These are phyloP conservation scores for Tillandsia leiboldiana DNA, from an alignment of 176 grass and related monocot genomes.

Conservation along the genomic window DNA sequence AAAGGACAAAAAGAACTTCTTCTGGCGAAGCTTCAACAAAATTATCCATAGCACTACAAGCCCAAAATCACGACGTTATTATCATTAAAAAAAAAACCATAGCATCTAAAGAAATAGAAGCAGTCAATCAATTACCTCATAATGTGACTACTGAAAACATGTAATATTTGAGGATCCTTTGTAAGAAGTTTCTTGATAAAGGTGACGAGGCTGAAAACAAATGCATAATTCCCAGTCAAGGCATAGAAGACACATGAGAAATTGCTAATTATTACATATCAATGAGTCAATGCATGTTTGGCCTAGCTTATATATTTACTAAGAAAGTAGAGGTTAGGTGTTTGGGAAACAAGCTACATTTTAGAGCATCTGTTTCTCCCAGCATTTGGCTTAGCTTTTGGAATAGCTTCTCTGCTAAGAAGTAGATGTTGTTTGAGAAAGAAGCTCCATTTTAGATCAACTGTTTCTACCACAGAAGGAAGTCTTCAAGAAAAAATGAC, in stretches of 20 bases:
- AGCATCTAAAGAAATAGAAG: conserved; percentile 13
- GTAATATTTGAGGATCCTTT: conserved; percentile 39
- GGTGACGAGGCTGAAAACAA: conserved; percentile 29
- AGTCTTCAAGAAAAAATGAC: no score
- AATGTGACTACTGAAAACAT: conserved; percentile 52
- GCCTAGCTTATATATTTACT: no score
- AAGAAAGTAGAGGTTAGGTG: background rate
- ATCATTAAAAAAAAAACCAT: background rate
- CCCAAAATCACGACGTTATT: background rate
- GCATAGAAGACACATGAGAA: background rate
- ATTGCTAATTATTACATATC: background rate
- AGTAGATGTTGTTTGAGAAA: no score
- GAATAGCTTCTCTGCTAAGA: no score
- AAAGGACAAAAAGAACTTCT: conserved; percentile 58
- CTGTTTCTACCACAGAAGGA: no score
- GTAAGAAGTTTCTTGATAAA: conserved; percentile 55
- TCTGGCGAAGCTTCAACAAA: conserved; percentile 52
- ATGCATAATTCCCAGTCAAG: background rate
- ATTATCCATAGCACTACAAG: conserved; percentile 57
- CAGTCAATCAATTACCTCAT: conserved; percentile 40
- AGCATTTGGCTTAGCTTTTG: no score
- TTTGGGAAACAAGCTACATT: background rate
- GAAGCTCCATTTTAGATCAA: no score
- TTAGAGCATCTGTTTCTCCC: background rate
- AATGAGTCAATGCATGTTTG: no score